Evolutionary conservation across 176 grass and related monocot genomes (phyloP).

Genomic region (Raddia guianensis): DNA sequence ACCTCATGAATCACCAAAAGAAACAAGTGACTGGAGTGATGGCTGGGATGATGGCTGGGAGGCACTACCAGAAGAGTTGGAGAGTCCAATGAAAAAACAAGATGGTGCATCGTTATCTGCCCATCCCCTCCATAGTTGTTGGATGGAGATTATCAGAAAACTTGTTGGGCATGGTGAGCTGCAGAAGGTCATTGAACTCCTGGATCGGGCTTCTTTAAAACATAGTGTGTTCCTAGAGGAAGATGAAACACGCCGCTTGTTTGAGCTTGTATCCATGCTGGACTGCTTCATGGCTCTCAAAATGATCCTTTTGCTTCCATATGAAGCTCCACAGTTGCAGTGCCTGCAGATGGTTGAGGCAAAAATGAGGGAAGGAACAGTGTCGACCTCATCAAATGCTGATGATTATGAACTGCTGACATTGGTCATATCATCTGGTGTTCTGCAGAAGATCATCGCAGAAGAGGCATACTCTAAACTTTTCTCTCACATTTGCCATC

Average conservation of each 20-base stretch:
- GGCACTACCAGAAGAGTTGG: slow-evolving; percentile 74
- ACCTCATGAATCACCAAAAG: slow-evolving; percentile 70
- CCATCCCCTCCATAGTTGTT: slow-evolving; percentile 84
- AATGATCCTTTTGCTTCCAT: slow-evolving; percentile 65
- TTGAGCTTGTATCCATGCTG: slow-evolving; percentile 50
- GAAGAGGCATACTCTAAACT: slow-evolving; percentile 51
- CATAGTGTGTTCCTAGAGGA: slow-evolving; percentile 59
- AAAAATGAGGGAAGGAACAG: slow-evolving; percentile 62
- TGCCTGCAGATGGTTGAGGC: slow-evolving; percentile 67
- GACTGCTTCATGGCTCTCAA: slow-evolving; percentile 74
- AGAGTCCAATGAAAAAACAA: slow-evolving; percentile 52
- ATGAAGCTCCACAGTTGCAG: slow-evolving; percentile 57
- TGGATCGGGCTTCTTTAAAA: slow-evolving; percentile 63
- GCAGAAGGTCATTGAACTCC: slow-evolving; percentile 58
- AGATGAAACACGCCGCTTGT: slow-evolving; percentile 57
- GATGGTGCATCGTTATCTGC: slow-evolving; percentile 39
- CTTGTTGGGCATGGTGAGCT: slow-evolving; percentile 57
- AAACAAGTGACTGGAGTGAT: slow-evolving; percentile 82
- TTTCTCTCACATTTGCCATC: slow-evolving; percentile 71
- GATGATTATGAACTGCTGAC: slow-evolving; percentile 61
- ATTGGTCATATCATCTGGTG: slow-evolving; percentile 67
- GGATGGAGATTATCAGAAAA: slow-evolving; percentile 81
- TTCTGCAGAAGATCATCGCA: slow-evolving; percentile 40
- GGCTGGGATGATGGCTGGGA: slow-evolving; percentile 96
- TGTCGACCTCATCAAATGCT: slow-evolving; percentile 55